A percentile compares a stretch with the other conserved stretches of the same genome.
phyloP scores from a whole-genome alignment of 1,139 yeast genomes.

The Saccharomycopsis hybrid region DNA sequence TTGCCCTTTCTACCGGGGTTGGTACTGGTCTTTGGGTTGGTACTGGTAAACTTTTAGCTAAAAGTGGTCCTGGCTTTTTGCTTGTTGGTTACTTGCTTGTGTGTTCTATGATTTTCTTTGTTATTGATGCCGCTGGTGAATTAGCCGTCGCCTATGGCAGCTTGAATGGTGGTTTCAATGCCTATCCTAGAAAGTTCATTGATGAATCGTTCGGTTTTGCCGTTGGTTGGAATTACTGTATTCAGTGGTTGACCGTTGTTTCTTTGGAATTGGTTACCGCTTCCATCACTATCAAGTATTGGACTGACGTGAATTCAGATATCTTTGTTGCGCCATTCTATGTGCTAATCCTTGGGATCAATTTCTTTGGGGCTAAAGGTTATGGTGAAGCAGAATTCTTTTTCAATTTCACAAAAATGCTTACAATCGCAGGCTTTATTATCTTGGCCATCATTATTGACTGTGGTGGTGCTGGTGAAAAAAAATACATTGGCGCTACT shows the following conservation, averaged over 20 bases:
- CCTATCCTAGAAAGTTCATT: conserved; percentile 51
- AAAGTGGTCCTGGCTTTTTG: conserved; percentile 80
- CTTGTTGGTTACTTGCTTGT: conserved; percentile 62
- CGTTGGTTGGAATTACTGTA: conserved; percentile 72
- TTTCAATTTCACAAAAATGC: conserved; percentile 51
- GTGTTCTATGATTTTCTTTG: conserved; percentile 65
- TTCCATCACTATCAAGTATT: conserved; percentile 59
- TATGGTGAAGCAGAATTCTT: conserved; percentile 72
- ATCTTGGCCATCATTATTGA: conserved; percentile 56
- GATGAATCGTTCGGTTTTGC: conserved; percentile 78
- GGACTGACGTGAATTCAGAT: conserved; percentile 65
- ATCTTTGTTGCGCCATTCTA: conserved; percentile 66
- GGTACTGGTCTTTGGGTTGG: conserved; percentile 80
- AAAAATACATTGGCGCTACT: conserved; percentile 55
- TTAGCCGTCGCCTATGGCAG: conserved; percentile 69
- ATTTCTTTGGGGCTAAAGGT: conserved; percentile 65
- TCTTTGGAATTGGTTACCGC: conserved; percentile 78
- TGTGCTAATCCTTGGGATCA: conserved; percentile 47
- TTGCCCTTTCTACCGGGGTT: conserved; percentile 79
- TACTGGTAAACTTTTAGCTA: conserved; percentile 55
- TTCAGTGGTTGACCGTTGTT: conserved; percentile 72
- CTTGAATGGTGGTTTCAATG: conserved; percentile 59
- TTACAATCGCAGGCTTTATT: conserved; percentile 59
- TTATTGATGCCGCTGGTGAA: conserved; percentile 84
- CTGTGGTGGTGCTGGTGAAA: conserved; percentile 62